phyloP scores from a whole-genome alignment of 768 basidiomycete genomes.

The Pulveroboletus sp. region DNA sequence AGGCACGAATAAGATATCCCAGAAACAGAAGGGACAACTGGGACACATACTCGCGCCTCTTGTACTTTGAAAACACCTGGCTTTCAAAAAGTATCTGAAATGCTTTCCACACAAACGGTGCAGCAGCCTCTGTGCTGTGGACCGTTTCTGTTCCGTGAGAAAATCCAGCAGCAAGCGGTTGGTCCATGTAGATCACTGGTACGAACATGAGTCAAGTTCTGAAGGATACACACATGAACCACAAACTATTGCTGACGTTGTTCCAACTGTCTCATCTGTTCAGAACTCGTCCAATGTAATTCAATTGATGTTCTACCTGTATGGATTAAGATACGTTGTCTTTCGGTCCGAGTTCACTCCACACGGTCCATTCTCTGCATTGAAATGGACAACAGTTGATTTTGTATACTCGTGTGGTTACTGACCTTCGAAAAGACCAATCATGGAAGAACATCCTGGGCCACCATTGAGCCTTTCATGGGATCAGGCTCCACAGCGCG shows the following conservation, averaged over 20 bases:
- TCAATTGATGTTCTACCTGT: slow-evolving; percentile 37
- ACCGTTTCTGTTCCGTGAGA: slow-evolving; percentile 56
- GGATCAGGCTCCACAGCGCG: not conserved
- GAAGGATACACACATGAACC: slow-evolving; percentile 17
- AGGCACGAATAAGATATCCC: not conserved
- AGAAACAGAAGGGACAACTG: not conserved
- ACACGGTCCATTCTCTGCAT: slow-evolving; percentile 65
- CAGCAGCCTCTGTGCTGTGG: slow-evolving; percentile 49
- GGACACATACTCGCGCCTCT: slow-evolving; percentile 48
- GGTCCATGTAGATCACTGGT: slow-evolving; percentile 68
- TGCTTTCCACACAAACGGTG: slow-evolving; percentile 57
- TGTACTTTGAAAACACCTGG: slow-evolving; percentile 46
- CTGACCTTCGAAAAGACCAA: slow-evolving; percentile 62
- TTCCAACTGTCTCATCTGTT: slow-evolving; percentile 51
- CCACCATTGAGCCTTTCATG: slow-evolving; percentile 52
- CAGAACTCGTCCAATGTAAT: not conserved
- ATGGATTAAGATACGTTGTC: slow-evolving; percentile 57
- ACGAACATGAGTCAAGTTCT: not conserved
- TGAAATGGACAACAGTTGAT: not conserved
- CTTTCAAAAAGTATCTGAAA: slow-evolving; percentile 66
- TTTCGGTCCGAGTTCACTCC: slow-evolving; percentile 51
- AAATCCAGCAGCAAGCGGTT: slow-evolving; percentile 66
- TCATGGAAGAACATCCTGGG: slow-evolving; percentile 62
- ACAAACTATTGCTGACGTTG: slow-evolving; percentile 63
- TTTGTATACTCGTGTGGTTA: not conserved